These are phyloP conservation scores for Thelephora aurantiotincta DNA, from an alignment of 768 basidiomycete genomes.

Conservation along the genomic window DNA sequence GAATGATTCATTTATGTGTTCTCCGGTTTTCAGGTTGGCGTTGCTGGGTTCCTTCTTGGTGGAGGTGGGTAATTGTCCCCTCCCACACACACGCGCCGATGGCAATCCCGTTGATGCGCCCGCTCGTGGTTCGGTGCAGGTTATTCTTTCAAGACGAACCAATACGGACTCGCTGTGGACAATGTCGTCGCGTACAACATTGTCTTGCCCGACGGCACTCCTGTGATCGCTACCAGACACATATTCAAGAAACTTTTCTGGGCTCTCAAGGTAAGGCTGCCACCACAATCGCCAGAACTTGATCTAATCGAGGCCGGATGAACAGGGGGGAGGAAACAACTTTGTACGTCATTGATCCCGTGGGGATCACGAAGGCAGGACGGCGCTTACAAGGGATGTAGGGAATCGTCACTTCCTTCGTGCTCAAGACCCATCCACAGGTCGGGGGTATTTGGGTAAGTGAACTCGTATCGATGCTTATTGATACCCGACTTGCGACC, in stretches of 20 bases:
- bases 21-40: constrained; percentile 12
- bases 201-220: constrained; percentile 37
- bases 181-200: constrained; percentile 41
- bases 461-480: not conserved
- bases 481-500: too few relatives aligned
- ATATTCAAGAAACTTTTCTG: constrained; percentile 27
- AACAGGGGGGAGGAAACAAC: constrained; percentile 51
- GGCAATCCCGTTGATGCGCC: not conserved
- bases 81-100: not conserved
- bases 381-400: constrained; percentile 6
- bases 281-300: not conserved
- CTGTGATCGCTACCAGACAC: constrained; percentile 19
- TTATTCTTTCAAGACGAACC: constrained; percentile 52
- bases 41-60: constrained; percentile 25
- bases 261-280: constrained; percentile 23
- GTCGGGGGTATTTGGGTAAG: constrained; percentile 40
- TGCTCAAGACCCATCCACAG: constrained; percentile 39
- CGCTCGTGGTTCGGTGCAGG: constrained; percentile 19
- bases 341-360: constrained; percentile 21
- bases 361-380: not conserved
- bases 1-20: not conserved
- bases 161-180: constrained; percentile 43
- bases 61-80: constrained; percentile 25
- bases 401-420: constrained; percentile 50
- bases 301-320: not conserved